Evolutionary conservation across 176 grass and related monocot species (phyloP), one percentile per base, ranked within the genome.

Genomic region (Eleusine indica): DNA sequence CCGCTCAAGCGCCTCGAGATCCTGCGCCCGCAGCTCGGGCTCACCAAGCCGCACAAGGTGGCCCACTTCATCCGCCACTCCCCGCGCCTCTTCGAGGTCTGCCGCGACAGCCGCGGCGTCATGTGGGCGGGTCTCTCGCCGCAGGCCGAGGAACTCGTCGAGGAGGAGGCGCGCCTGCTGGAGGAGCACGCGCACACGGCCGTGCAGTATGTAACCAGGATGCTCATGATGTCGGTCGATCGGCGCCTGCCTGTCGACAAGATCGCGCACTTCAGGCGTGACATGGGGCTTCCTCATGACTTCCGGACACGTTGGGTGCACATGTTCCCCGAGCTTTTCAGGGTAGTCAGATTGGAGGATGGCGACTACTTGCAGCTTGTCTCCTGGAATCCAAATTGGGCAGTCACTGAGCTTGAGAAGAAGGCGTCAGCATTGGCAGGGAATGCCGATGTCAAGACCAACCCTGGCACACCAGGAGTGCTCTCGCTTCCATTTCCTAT

Each of bases 191-290:
- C 86, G 0, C 40, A 43, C 51, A 82, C 54, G 16, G 80, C 88
- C 0, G 91, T 76, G 0, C 85, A 98, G 82, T 80, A 86, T 68
- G 85, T 98, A 29, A 85, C 89, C 0, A 88, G 92, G 73, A 77
- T 98, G 77, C 87, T 95, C 30, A 95, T 98, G 95, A 93, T 98
- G 89, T 95, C 95, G 10, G 82, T 91, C 14, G 84, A 90, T 4
- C 80, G 88, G 43, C 89, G 81, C 47, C 86, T 97, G 68, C 57
- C 85, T 0, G 58, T 97, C 2, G 88, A 92, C 68, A 97, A 97
- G 84, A 83, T 94, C 52, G 86, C 84, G 4, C 87, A 97, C 84
- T 92, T 97, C 83, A 83, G 88, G 52, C 72, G 81, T 18, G 90
- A 97, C 75, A 90, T 94, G 41, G 94, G 94, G 21, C 88, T 94